Conservation (phyloP, 2,329 filamentous ascomycete species). For the Fusarium acutatum region DNA sequence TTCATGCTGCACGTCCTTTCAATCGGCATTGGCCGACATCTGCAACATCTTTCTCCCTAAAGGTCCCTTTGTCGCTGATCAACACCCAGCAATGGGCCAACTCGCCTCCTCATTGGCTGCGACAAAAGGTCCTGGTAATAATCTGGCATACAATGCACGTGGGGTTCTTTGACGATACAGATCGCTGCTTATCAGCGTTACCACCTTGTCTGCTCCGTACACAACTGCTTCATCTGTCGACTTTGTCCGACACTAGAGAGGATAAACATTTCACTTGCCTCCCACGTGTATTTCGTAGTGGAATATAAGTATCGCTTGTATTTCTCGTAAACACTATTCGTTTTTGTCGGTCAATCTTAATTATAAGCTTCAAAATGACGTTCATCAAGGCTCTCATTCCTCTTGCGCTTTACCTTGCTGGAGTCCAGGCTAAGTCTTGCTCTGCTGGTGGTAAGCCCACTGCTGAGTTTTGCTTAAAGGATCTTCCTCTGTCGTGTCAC, state of each 20-base stretch:
- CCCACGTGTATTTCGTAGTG: not conserved
- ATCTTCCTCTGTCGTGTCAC: constrained; percentile 57
- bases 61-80: constrained; percentile 28
- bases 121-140: constrained; percentile 31
- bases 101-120: constrained; percentile 24
- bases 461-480: constrained; percentile 23
- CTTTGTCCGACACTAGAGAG: not conserved
- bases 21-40: not conserved
- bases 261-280: not conserved
- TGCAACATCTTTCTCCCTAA: constrained; percentile 1
- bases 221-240: constrained; percentile 32
- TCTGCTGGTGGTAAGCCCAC: not conserved
- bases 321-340: not conserved
- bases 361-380: constrained; percentile 8
- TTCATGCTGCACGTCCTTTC: not conserved
- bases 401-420: constrained; percentile 12
- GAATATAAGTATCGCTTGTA: constrained; percentile 3
- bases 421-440: constrained; percentile 9
- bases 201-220: constrained; percentile 1
- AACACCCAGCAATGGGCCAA: not conserved
- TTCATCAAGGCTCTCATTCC: constrained; percentile 10
- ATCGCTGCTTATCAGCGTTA: constrained; percentile 19
- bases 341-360: not conserved
- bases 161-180: constrained; percentile 24
- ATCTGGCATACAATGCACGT: constrained; percentile 26